Evolutionary conservation across 2,329 filamentous ascomycete genomes (phyloP).

Genomic region (Fusarium mangiferae): DNA sequence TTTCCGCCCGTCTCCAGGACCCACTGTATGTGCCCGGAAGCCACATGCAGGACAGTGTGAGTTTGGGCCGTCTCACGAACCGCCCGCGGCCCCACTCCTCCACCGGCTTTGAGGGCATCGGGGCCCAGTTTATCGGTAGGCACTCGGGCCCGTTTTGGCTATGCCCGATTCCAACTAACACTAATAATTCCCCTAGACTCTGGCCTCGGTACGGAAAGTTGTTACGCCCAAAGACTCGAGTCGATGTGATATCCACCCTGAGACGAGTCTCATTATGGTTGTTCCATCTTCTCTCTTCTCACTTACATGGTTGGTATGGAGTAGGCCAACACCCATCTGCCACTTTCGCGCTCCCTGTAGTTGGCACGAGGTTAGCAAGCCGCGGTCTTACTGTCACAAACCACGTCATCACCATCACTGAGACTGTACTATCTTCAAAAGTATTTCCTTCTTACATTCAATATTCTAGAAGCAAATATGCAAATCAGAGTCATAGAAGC

Average conservation of each 20-base stretch:
- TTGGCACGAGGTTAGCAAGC: constrained; percentile 97
- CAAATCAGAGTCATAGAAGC: background rate
- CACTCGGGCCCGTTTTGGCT: background rate
- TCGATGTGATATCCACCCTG: background rate
- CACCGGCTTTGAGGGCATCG: background rate
- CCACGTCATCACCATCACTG: constrained; percentile 85
- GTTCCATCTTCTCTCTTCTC: background rate
- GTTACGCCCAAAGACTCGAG: background rate
- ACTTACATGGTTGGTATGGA: background rate
- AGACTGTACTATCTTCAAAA: background rate
- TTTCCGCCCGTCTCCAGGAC: background rate
- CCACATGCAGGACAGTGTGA: background rate
- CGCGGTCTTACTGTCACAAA: constrained; percentile 94
- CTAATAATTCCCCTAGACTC: background rate
- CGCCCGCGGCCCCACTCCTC: background rate
- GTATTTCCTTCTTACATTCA: background rate
- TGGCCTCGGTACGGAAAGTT: background rate
- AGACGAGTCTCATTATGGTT: background rate
- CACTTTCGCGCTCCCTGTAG: constrained; percentile 91
- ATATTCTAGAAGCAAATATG: background rate
- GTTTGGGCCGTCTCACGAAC: background rate
- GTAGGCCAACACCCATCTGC: constrained; percentile 74
- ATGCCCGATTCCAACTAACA: too few species aligned
- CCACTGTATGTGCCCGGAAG: background rate
- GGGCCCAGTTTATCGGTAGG: background rate